A percentile compares a stretch with the other conserved stretches of the same genome.
Conservation (phyloP, 352 stramenopile genomes). For the Pythium pectinolyticum region DNA sequence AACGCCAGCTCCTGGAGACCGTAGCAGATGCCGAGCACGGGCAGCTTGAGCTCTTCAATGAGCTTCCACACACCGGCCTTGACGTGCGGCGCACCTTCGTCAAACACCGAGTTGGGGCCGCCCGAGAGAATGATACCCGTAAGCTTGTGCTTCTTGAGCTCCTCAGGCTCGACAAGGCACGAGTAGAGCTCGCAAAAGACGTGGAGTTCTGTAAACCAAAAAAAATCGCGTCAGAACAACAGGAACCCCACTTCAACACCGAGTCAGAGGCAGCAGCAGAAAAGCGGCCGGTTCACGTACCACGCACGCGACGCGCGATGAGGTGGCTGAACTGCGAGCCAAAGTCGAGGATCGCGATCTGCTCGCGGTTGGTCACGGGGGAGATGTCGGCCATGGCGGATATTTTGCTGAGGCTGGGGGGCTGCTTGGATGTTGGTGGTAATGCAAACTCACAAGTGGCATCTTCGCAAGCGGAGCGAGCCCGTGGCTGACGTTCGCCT, state of each 20-base stretch:
- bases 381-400: conserved; percentile 67
- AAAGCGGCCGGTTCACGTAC: conserved; percentile 28
- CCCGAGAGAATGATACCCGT: conserved; percentile 98
- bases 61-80: conserved; percentile 94
- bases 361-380: conserved; percentile 88
- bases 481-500: conserved; percentile 25
- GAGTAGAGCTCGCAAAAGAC: conserved; percentile 99
- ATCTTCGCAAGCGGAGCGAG: background rate
- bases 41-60: conserved; percentile 94
- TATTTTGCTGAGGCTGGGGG: conserved; percentile 18
- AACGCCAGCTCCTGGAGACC: conserved; percentile 94
- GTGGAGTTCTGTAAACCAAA: conserved; percentile 85
- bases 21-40: conserved; percentile 98
- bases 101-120: conserved; percentile 96
- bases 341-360: conserved; percentile 99
- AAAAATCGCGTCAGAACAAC: conserved; percentile 17
- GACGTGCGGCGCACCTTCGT: conserved; percentile 95
- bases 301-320: conserved; percentile 97
- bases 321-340: conserved; percentile 99
- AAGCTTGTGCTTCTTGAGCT: conserved; percentile 93
- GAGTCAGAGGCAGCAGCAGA: background rate
- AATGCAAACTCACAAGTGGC: conserved; percentile 20
- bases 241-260: background rate
- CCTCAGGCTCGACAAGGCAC: conserved; percentile 92
- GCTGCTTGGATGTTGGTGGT: conserved; percentile 22